Conservation (phyloP, 352 stramenopile species). For the Phytophthora gonapodyides region DNA sequence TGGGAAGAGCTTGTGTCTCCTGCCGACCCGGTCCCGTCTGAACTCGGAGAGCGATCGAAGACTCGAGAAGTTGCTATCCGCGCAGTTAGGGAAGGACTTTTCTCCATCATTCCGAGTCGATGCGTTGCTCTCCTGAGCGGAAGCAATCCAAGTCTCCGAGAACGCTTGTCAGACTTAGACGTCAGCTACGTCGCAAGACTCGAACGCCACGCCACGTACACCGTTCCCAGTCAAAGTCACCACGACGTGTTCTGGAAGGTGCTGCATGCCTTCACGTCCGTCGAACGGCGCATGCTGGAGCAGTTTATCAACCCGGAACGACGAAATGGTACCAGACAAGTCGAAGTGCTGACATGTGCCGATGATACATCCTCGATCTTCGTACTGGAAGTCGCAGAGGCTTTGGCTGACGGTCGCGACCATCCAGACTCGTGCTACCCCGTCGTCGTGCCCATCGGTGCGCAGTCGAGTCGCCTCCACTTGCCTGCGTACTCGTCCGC, state of each 20-base stretch:
- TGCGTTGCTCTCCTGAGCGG: conserved; percentile 52
- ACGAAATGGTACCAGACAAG: conserved; percentile 13
- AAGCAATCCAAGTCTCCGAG: conserved; percentile 35
- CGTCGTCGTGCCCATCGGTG: conserved; percentile 43
- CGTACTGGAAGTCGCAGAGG: conserved; percentile 51
- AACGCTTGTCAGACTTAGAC: conserved; percentile 41
- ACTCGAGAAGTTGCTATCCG: conserved; percentile 31
- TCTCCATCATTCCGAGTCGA: conserved; percentile 51
- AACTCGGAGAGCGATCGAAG: background rate
- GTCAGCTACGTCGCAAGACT: conserved; percentile 34
- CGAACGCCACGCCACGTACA: conserved; percentile 38
- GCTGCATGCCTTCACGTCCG: conserved; percentile 42
- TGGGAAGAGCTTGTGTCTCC: conserved; percentile 45
- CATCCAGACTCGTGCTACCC: conserved; percentile 66
- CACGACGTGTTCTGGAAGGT: conserved; percentile 60
- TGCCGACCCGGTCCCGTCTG: background rate
- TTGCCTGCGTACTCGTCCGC: conserved; percentile 63
- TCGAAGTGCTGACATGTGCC: background rate
- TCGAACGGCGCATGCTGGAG: conserved; percentile 48
- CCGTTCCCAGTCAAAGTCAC: conserved; percentile 21
- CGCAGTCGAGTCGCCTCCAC: conserved; percentile 46
- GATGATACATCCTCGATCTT: conserved; percentile 17
- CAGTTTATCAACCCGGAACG: conserved; percentile 51
- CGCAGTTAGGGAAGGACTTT: conserved; percentile 58
- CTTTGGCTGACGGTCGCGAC: conserved; percentile 45